Evolutionary conservation across 371 early-diverging fungal species (phyloP).

Genomic region (Rhizopus arrhizus): DNA sequence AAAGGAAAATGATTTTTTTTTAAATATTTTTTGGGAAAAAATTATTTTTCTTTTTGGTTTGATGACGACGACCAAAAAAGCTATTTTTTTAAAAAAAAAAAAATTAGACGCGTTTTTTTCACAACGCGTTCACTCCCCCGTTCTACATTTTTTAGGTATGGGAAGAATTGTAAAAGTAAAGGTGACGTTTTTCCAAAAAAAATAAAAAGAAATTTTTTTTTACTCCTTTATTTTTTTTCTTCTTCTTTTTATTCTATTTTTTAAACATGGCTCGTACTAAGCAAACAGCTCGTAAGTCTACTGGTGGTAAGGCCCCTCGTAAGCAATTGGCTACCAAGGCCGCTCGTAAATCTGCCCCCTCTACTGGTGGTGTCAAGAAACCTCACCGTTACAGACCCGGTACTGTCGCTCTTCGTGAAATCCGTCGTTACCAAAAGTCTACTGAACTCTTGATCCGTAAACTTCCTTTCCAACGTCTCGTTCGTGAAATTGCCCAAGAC

Average conservation of each 20-base stretch:
- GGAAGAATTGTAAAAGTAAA: background rate
- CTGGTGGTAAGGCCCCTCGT: slow-evolving; percentile 86
- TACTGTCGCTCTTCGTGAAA: slow-evolving; percentile 94
- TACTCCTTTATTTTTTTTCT: slow-evolving; percentile 5
- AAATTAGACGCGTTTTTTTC: background rate
- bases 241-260: slow-evolving; percentile 12
- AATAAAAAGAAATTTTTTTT: background rate
- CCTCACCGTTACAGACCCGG: slow-evolving; percentile 82
- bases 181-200: background rate
- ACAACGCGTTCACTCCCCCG: background rate
- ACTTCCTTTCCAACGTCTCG: slow-evolving; percentile 95
- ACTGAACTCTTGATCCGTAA: slow-evolving; percentile 60
- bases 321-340: slow-evolving; percentile 86
- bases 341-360: slow-evolving; percentile 83
- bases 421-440: slow-evolving; percentile 90
- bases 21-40: slow-evolving; percentile 5
- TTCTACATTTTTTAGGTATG: too few species aligned
- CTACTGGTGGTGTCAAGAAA: slow-evolving; percentile 74
- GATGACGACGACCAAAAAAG: slow-evolving; percentile 13
- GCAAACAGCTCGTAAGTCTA: slow-evolving; percentile 85
- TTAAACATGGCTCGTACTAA: slow-evolving; percentile 78
- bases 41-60: background rate
- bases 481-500: slow-evolving; percentile 93
- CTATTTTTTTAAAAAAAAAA: slow-evolving; percentile 4
- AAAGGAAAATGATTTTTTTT: slow-evolving; percentile 5